These are phyloP conservation scores for Pseudogymnoascus sp. DNA, from an alignment of 2,329 filamentous ascomycete genomes.

Conservation along the genomic window DNA sequence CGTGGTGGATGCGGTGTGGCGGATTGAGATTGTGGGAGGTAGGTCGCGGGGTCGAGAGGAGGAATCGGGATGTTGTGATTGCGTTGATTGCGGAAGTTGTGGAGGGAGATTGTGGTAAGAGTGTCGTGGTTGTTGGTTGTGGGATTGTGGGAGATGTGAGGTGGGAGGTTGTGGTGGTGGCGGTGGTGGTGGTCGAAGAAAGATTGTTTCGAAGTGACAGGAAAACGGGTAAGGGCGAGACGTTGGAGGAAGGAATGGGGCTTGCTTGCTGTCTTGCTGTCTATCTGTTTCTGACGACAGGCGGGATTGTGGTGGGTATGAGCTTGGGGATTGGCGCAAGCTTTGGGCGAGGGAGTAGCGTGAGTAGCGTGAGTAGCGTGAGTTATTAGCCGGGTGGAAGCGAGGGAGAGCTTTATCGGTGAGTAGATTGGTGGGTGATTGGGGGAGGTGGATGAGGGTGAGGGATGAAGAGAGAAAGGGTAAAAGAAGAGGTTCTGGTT, in stretches of 20 bases:
- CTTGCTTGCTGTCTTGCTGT: background rate
- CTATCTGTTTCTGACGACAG: background rate
- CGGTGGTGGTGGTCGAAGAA: background rate
- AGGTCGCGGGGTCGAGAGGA: background rate
- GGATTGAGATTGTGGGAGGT: background rate
- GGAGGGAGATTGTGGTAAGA: too few species aligned
- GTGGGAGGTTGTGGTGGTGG: background rate
- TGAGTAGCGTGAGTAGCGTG: background rate
- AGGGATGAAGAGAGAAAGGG: background rate
- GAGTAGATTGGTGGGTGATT: background rate
- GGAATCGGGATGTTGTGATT: background rate
- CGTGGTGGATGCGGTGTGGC: background rate
- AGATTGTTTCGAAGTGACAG: background rate
- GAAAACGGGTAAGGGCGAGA: background rate
- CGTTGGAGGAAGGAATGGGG: background rate
- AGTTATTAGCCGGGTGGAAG: background rate
- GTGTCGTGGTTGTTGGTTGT: too few species aligned
- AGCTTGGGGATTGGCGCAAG: background rate
- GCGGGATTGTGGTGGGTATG: background rate
- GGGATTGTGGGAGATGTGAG: too few species aligned
- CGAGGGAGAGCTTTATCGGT: background rate
- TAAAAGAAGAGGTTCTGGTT: background rate
- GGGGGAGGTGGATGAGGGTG: background rate
- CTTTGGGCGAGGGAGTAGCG: background rate
- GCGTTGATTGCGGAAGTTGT: background rate